Conservation (phyloP, 768 basidiomycete species). For the Calvatia gigantea region DNA sequence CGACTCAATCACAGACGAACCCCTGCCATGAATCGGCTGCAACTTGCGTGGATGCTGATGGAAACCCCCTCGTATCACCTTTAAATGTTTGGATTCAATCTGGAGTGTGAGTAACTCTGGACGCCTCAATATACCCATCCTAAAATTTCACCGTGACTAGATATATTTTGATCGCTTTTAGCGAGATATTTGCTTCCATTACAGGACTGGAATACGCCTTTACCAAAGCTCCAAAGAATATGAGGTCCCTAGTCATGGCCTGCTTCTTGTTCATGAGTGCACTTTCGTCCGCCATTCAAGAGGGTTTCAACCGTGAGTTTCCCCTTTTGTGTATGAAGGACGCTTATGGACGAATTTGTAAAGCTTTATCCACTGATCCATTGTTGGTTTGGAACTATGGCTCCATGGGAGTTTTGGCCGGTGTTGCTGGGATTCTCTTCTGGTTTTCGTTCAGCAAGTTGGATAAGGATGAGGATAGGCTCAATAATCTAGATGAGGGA, state of each 20-base stretch:
- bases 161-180: slow-evolving; percentile 64
- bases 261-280: slow-evolving; percentile 59
- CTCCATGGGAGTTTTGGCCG: slow-evolving; percentile 52
- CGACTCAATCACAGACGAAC: slow-evolving; percentile 31
- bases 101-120: slow-evolving; percentile 40
- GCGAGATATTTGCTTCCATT: slow-evolving; percentile 79
- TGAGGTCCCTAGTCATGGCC: slow-evolving; percentile 83
- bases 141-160: slow-evolving; percentile 26
- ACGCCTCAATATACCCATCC: too few species aligned
- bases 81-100: slow-evolving; percentile 78
- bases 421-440: slow-evolving; percentile 49
- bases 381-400: slow-evolving; percentile 75
- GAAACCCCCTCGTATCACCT: slow-evolving; percentile 38
- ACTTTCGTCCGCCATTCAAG: slow-evolving; percentile 49
- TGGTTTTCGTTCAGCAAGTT: slow-evolving; percentile 52
- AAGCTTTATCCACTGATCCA: slow-evolving; percentile 66
- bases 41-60: slow-evolving; percentile 3
- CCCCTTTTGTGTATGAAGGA: background rate
- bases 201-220: slow-evolving; percentile 85
- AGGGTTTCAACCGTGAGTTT: slow-evolving; percentile 66
- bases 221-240: slow-evolving; percentile 83
- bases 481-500: slow-evolving; percentile 41
- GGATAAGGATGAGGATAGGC: slow-evolving; percentile 55
- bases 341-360: background rate
- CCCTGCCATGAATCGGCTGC: slow-evolving; percentile 8